These are phyloP conservation scores for Prunus mira DNA, from an alignment of 306 rosid genomes.

Conservation along the genomic window DNA sequence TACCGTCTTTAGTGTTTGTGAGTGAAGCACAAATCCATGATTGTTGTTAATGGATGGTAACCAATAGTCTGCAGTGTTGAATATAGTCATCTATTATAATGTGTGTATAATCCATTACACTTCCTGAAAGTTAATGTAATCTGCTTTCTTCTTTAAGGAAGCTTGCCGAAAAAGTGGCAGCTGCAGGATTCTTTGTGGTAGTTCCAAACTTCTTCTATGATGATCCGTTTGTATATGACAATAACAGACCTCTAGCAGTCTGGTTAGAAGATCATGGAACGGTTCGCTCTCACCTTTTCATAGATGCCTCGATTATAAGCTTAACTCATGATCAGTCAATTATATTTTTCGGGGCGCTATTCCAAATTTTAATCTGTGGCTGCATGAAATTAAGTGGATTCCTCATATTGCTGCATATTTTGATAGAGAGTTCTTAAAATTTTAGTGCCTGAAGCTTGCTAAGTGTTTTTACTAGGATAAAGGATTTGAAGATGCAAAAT, in stretches of 20 bases:
- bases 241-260: slow-evolving; percentile 30
- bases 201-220: slow-evolving; percentile 64
- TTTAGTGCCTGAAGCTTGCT: background rate
- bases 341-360: background rate
- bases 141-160: slow-evolving; percentile 39
- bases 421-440: background rate
- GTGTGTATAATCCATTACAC: background rate
- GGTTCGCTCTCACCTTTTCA: slow-evolving; percentile 37
- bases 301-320: background rate
- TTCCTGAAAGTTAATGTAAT: background rate
- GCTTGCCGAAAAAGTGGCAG: slow-evolving; percentile 71
- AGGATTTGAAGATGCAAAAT: slow-evolving; percentile 51
- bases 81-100: background rate
- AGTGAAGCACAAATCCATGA: background rate
- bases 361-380: background rate
- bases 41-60: background rate
- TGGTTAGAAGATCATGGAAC: slow-evolving; percentile 63
- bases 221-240: slow-evolving; percentile 43
- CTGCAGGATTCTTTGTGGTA: slow-evolving; percentile 63
- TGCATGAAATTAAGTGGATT: background rate
- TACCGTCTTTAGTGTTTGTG: background rate
- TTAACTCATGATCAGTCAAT: background rate
- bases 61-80: background rate
- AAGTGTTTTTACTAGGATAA: slow-evolving; percentile 34
- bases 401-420: background rate